Evolutionary conservation across 805 yeast genomes (phyloP).

Genomic region (Ogataea glucozyma): DNA sequence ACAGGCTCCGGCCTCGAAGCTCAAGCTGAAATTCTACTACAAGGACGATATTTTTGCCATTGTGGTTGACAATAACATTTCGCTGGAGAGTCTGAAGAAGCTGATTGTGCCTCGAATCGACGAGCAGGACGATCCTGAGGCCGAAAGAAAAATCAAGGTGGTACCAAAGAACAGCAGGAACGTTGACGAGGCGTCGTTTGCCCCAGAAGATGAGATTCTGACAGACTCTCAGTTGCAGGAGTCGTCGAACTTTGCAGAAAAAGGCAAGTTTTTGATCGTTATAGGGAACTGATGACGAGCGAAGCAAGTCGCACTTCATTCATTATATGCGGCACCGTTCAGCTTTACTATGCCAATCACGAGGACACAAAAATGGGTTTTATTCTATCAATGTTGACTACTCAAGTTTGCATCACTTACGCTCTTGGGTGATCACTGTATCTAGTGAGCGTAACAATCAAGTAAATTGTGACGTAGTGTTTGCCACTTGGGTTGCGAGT

Average conservation of each 20-base stretch:
- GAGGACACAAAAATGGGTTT: no score
- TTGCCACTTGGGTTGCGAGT: no score
- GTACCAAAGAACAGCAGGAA: slow-evolving; percentile 33
- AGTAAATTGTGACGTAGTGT: no score
- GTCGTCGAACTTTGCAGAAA: slow-evolving; percentile 31
- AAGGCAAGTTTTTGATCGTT: slow-evolving; percentile 36
- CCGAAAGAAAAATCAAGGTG: slow-evolving; percentile 26
- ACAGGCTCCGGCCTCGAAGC: slow-evolving; percentile 34
- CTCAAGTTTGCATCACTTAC: no score
- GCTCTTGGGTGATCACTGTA: no score
- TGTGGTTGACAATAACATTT: slow-evolving; percentile 29
- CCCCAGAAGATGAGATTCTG: slow-evolving; percentile 21
- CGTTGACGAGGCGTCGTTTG: slow-evolving; percentile 23
- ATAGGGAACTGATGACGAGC: slow-evolving; percentile 9
- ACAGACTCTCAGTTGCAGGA: slow-evolving; percentile 31
- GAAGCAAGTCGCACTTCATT: not conserved
- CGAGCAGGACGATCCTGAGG: slow-evolving; percentile 29
- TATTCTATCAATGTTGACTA: no score
- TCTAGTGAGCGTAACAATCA: no score
- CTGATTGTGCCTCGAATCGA: slow-evolving; percentile 34
- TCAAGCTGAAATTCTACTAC: slow-evolving; percentile 73
- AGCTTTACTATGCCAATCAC: no score
- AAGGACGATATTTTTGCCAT: slow-evolving; percentile 82
- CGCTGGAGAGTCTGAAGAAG: slow-evolving; percentile 28
- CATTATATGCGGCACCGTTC: no score